Evolutionary conservation across 148 eudicot species (phyloP).

Genomic region (Silene uniflora): DNA sequence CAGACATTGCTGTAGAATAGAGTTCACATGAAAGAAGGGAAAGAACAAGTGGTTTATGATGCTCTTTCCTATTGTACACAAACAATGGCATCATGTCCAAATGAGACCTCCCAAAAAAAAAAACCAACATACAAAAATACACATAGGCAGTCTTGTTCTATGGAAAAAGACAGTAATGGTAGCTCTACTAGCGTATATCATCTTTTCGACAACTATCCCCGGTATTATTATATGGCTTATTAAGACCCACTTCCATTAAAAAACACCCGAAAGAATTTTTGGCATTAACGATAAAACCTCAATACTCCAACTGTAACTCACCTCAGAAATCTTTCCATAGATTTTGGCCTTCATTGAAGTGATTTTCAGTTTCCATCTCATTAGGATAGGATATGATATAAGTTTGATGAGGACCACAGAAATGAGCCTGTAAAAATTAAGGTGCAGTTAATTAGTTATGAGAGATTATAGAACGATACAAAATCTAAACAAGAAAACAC

Average conservation of each 20-base stretch:
- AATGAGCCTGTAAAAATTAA: neutral
- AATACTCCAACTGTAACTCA: slow-evolving; percentile 8
- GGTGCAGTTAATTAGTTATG: neutral
- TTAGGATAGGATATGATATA: slow-evolving; percentile 16
- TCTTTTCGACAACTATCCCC: neutral
- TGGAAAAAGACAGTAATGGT: neutral
- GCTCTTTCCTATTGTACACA: slow-evolving; percentile 12
- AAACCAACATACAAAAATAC: slow-evolving; percentile 30
- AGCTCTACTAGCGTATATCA: slow-evolving; percentile 18
- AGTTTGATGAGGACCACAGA: neutral
- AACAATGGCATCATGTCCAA: slow-evolving; percentile 4
- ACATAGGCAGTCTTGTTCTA: slow-evolving; percentile 17
- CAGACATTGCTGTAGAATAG: too few relatives aligned
- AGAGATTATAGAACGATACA: neutral
- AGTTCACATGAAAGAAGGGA: too few relatives aligned
- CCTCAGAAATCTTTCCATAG: slow-evolving; percentile 2
- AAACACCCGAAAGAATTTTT: slow-evolving; percentile 3
- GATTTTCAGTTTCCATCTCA: slow-evolving; percentile 19
- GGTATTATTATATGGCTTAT: neutral
- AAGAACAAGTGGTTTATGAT: too few relatives aligned
- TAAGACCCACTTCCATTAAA: slow-evolving; percentile 22
- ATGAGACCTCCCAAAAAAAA: slow-evolving; percentile 1
- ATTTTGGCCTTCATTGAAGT: neutral
- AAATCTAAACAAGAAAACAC: too few relatives aligned
- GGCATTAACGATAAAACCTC: slow-evolving; percentile 5